Percentiles rank a stretch among this genome's conserved stretches.
These are phyloP conservation scores for Stylonectria norvegica DNA, from an alignment of 2,329 filamentous ascomycete species.

Conservation along the genomic window DNA sequence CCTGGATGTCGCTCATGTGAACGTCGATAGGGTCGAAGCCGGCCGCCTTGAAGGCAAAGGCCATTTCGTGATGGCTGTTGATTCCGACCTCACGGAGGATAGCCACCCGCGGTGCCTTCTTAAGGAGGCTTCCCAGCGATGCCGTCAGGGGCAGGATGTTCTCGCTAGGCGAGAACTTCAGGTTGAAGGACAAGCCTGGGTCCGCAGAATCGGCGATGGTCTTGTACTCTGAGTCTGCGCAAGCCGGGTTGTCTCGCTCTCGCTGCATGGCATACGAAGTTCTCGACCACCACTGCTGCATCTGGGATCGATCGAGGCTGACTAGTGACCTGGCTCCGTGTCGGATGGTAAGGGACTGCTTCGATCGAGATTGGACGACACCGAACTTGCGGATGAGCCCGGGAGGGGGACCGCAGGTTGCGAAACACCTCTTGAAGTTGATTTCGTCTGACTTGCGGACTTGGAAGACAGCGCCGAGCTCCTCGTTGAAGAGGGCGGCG, in stretches of 20 bases:
- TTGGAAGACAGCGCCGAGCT: slow-evolving; percentile 94
- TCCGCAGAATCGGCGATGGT: slow-evolving; percentile 72
- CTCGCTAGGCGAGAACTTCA: slow-evolving; percentile 77
- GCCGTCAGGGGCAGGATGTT: slow-evolving; percentile 61
- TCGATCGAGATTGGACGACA: slow-evolving; percentile 62
- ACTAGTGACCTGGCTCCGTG: slow-evolving; percentile 67
- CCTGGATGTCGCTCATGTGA: slow-evolving; percentile 92
- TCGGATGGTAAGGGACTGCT: slow-evolving; percentile 74
- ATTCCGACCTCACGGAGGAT: slow-evolving; percentile 94
- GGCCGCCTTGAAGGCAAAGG: slow-evolving; percentile 87
- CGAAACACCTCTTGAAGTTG: slow-evolving; percentile 85
- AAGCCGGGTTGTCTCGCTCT: slow-evolving; percentile 81
- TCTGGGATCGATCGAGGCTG: slow-evolving; percentile 63
- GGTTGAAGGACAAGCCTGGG: slow-evolving; percentile 79
- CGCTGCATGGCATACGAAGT: slow-evolving; percentile 92
- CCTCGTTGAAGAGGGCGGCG: slow-evolving; percentile 88
- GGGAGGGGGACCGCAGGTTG: slow-evolving; percentile 79
- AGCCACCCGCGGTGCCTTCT: slow-evolving; percentile 69
- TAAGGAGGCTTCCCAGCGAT: slow-evolving; percentile 50
- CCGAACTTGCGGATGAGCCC: slow-evolving; percentile 84
- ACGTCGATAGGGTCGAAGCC: slow-evolving; percentile 91
- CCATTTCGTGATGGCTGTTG: slow-evolving; percentile 96
- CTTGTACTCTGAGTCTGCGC: slow-evolving; percentile 78
- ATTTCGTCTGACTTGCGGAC: slow-evolving; percentile 80
- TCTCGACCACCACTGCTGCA: slow-evolving; percentile 84